Conservation (phyloP, 1,284 basidiomycete species). For the Grifola frondosa region DNA sequence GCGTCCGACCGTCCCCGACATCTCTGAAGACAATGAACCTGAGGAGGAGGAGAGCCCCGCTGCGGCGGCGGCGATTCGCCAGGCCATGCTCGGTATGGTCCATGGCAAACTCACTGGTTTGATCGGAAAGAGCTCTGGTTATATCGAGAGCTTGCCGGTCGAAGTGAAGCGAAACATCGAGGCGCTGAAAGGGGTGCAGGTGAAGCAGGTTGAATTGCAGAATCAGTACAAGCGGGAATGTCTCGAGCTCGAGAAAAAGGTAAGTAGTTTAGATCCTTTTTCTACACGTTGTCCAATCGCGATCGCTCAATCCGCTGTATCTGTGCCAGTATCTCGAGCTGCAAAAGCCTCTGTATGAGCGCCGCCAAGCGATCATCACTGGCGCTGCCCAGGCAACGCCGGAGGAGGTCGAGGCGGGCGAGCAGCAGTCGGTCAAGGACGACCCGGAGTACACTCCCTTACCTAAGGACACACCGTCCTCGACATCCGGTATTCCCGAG, state of each 20-base stretch:
- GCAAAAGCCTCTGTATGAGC: slow-evolving; percentile 86
- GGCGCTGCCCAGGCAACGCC: slow-evolving; percentile 75
- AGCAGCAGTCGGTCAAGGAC: slow-evolving; percentile 66
- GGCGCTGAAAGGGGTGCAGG: slow-evolving; percentile 93
- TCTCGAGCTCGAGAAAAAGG: slow-evolving; percentile 96
- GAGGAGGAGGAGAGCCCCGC: slow-evolving; percentile 46
- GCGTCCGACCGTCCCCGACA: slow-evolving; percentile 67
- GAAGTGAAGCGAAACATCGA: slow-evolving; percentile 86
- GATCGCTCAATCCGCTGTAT: background rate
- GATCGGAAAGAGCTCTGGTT: slow-evolving; percentile 81
- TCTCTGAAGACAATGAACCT: slow-evolving; percentile 64
- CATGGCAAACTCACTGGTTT: slow-evolving; percentile 67
- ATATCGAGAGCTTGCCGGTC: slow-evolving; percentile 83
- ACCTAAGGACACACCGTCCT: slow-evolving; percentile 42
- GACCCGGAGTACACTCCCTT: slow-evolving; percentile 63
- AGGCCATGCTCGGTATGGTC: slow-evolving; percentile 60
- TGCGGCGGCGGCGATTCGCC: slow-evolving; percentile 34
- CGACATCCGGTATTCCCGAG: slow-evolving; percentile 77
- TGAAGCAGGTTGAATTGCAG: slow-evolving; percentile 91
- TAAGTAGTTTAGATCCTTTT: slow-evolving; percentile 35
- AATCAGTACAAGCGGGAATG: slow-evolving; percentile 97
- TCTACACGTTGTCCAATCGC: background rate
- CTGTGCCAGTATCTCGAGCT: slow-evolving; percentile 80
- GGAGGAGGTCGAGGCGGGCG: slow-evolving; percentile 85
- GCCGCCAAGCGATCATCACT: slow-evolving; percentile 81